A percentile compares a stretch with the other conserved stretches of the same genome.
These are phyloP conservation scores for Irineochytrium annulatum DNA, from an alignment of 192 early-diverging fungal genomes.

Conservation along the genomic window DNA sequence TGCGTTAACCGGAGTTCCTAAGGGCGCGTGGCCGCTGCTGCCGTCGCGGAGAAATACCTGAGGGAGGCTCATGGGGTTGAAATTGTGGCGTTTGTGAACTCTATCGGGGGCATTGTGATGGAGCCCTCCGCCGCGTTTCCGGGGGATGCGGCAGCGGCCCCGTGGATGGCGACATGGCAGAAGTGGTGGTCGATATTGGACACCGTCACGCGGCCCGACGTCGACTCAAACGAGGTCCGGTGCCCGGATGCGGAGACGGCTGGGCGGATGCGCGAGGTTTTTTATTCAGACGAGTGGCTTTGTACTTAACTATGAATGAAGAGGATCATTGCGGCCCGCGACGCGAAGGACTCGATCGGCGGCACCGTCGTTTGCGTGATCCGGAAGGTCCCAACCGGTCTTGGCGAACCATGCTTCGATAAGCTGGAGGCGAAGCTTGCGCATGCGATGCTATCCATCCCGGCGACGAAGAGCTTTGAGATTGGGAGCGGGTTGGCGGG, in stretches of 20 bases:
- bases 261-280: slow-evolving; percentile 76
- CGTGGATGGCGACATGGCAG: slow-evolving; percentile 57
- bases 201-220: slow-evolving; percentile 62
- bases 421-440: slow-evolving; percentile 95
- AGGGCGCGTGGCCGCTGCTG: slow-evolving; percentile 93
- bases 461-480: slow-evolving; percentile 98
- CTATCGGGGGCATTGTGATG: slow-evolving; percentile 81
- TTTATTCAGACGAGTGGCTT: background rate
- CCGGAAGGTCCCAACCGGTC: slow-evolving; percentile 81
- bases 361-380: slow-evolving; percentile 96
- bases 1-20: background rate
- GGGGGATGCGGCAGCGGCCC: slow-evolving; percentile 44
- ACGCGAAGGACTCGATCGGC: slow-evolving; percentile 87
- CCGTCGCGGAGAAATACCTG: slow-evolving; percentile 97
- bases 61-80: slow-evolving; percentile 75
- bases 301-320: slow-evolving; percentile 25
- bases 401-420: slow-evolving; percentile 98
- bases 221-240: slow-evolving; percentile 82
- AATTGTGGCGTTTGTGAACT: slow-evolving; percentile 90
- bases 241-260: slow-evolving; percentile 79
- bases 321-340: slow-evolving; percentile 74
- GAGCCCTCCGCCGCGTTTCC: slow-evolving; percentile 44
- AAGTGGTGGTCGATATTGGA: slow-evolving; percentile 59
- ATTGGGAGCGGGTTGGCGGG: slow-evolving; percentile 91
- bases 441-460: slow-evolving; percentile 98